A percentile compares a stretch with the other conserved stretches of the same genome.
These are phyloP conservation scores for Heterobasidion parviporum DNA, from an alignment of 1,284 basidiomycete species.

Conservation along the genomic window DNA sequence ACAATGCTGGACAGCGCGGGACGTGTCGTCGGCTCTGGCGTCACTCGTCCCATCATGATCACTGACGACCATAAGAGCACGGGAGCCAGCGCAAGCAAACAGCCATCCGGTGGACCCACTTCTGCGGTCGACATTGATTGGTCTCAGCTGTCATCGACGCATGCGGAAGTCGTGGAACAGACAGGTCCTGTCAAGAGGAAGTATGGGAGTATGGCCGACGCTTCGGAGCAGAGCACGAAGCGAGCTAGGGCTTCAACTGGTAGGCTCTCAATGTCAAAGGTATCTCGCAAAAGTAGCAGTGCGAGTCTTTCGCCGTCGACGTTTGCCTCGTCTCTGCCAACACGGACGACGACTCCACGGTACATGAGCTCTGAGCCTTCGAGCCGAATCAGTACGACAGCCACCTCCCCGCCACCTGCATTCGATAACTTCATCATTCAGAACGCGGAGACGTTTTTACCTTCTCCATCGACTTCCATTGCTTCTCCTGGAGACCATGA, in stretches of 20 bases:
- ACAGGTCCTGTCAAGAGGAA: constrained; percentile 16
- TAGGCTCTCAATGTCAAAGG: constrained; percentile 16
- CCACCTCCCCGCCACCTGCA: constrained; percentile 12
- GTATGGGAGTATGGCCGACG: constrained; percentile 7
- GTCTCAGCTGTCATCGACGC: constrained; percentile 22
- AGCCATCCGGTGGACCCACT: constrained; percentile 16
- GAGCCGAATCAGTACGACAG: constrained; percentile 12
- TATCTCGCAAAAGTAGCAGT: constrained; percentile 22
- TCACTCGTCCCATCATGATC: constrained; percentile 93
- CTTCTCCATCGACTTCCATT: constrained; percentile 9
- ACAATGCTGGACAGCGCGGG: constrained; percentile 80
- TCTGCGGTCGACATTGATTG: constrained; percentile 35
- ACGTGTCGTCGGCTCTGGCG: constrained; percentile 76
- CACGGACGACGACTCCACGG: constrained; percentile 23
- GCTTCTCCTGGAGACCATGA: constrained; percentile 9
- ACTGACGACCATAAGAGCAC: constrained; percentile 98
- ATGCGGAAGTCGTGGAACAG: constrained; percentile 10
- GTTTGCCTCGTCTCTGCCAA: constrained; percentile 20
- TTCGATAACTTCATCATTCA: constrained; percentile 7
- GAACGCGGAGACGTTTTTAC: constrained; percentile 6
- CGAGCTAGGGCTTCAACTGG: constrained; percentile 18
- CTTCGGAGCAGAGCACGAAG: constrained; percentile 22
- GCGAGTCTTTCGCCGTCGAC: constrained; percentile 22
- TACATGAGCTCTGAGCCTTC: constrained; percentile 16
- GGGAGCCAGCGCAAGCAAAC: constrained; percentile 7